Evolutionary conservation across 108 stramenopile genomes (phyloP).

Genomic region (Fragilariopsis cylindrus): DNA sequence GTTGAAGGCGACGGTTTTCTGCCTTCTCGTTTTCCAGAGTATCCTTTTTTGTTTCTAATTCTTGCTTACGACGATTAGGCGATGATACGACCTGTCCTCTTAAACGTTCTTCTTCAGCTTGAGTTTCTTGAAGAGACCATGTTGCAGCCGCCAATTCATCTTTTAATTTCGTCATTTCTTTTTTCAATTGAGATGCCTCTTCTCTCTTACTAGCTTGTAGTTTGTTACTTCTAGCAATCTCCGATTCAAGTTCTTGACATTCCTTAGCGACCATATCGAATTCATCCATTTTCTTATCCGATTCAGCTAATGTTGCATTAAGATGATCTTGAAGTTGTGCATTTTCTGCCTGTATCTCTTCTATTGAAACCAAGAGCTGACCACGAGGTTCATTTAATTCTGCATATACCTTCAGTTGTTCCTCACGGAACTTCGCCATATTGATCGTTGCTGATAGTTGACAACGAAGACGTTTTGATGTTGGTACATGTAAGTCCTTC

Average conservation of each 20-base stretch:
- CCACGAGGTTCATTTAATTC: conserved; percentile 68
- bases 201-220: conserved; percentile 76
- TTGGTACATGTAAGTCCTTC: conserved; percentile 81
- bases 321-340: conserved; percentile 51
- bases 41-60: conserved; percentile 23
- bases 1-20: conserved; percentile 36
- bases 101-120: conserved; percentile 67
- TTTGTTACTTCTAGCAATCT: conserved; percentile 83
- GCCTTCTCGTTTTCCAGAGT: conserved; percentile 45
- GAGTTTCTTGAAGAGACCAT: conserved; percentile 73
- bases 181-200: conserved; percentile 74
- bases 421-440: conserved; percentile 93
- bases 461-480: conserved; percentile 66
- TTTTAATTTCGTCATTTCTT: conserved; percentile 72
- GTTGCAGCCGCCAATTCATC: conserved; percentile 74
- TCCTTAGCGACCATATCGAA: conserved; percentile 65
- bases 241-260: conserved; percentile 74
- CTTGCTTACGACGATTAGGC: conserved; percentile 53
- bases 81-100: conserved; percentile 70
- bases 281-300: conserved; percentile 49
- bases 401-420: conserved; percentile 69
- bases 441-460: conserved; percentile 95
- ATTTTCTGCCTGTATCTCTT: conserved; percentile 70
- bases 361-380: conserved; percentile 56
- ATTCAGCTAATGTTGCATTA: conserved; percentile 35